These are phyloP conservation scores for Candida tunisiensis DNA, from an alignment of 1,139 yeast species.

Conservation along the genomic window DNA sequence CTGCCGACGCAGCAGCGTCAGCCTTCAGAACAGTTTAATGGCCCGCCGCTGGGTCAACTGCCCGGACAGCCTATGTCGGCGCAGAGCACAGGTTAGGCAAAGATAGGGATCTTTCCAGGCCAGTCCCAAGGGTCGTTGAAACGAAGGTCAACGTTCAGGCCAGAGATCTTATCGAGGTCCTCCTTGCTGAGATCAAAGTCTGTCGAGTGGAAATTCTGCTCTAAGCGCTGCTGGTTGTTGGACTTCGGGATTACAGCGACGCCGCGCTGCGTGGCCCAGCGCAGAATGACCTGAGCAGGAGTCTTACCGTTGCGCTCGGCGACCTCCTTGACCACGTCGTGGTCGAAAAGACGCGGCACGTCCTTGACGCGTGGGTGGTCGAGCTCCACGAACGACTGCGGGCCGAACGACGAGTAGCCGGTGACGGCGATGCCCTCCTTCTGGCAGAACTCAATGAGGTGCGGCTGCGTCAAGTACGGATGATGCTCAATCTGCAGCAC, in stretches of 20 bases:
- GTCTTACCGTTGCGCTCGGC: constrained; percentile 37
- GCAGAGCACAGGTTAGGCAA: not conserved
- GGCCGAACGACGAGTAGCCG: too few relatives aligned
- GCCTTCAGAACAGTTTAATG: too few relatives aligned
- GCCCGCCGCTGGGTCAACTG: too few relatives aligned
- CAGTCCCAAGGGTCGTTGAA: constrained; percentile 10
- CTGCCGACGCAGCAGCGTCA: too few relatives aligned
- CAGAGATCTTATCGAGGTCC: constrained; percentile 26
- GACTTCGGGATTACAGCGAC: constrained; percentile 59
- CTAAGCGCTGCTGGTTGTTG: constrained; percentile 33
- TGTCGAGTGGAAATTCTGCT: constrained; percentile 21
- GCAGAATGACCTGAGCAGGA: constrained; percentile 32
- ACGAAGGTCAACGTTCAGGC: constrained; percentile 21
- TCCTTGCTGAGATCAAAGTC: constrained; percentile 35
- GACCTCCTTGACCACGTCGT: constrained; percentile 29
- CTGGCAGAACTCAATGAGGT: constrained; percentile 6
- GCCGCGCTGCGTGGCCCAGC: constrained; percentile 58
- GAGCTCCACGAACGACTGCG: too few relatives aligned
- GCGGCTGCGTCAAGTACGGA: constrained; percentile 28
- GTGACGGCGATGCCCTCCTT: constrained; percentile 5
- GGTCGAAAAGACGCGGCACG: too few relatives aligned
- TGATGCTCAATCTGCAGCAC: constrained; percentile 37
- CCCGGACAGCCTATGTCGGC: too few relatives aligned
- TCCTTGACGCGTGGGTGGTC: too few relatives aligned
- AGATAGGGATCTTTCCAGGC: not conserved